Evolutionary conservation across 768 basidiomycete genomes (phyloP).

Genomic region (Pulveroboletus sp.): DNA sequence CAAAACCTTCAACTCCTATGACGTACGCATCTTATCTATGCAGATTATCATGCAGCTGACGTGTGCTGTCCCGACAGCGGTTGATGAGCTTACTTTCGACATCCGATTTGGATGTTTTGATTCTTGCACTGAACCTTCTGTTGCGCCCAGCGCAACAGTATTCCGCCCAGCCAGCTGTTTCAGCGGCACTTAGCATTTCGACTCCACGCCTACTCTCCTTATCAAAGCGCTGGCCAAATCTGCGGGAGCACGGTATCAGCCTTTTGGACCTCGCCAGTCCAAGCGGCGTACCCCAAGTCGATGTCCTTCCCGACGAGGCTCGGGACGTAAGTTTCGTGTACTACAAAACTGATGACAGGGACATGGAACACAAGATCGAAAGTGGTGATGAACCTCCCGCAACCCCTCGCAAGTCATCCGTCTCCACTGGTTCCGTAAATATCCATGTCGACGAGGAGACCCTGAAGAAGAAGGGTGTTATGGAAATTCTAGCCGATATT

Average conservation of each 20-base stretch:
- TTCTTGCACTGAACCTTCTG: conserved; percentile 78
- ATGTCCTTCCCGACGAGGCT: conserved; percentile 66
- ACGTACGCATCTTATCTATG: conserved; percentile 58
- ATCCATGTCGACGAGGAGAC: conserved; percentile 63
- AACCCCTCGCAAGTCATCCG: conserved; percentile 49
- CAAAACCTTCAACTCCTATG: conserved; percentile 95
- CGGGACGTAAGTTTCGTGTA: conserved; percentile 81
- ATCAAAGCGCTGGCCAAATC: conserved; percentile 79
- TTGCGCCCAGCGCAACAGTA: conserved; percentile 96
- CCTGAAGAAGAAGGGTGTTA: conserved; percentile 58
- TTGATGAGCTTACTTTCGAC: conserved; percentile 85
- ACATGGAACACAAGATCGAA: conserved; percentile 48
- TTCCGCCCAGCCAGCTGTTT: conserved; percentile 81
- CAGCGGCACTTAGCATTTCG: conserved; percentile 78
- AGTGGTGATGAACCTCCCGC: conserved; percentile 39
- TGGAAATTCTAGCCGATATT: conserved; percentile 74
- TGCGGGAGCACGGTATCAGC: conserved; percentile 77
- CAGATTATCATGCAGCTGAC: conserved; percentile 1
- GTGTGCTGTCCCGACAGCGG: conserved; percentile 50
- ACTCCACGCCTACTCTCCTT: conserved; percentile 79
- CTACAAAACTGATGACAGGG: conserved; percentile 60
- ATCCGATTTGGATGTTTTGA: conserved; percentile 85
- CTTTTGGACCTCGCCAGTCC: conserved; percentile 68
- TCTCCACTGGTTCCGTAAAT: conserved; percentile 48
- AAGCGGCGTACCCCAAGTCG: conserved; percentile 50